Evolutionary conservation across 2,329 filamentous ascomycete genomes (phyloP).

Genomic region (Pleoardoris graminearum): DNA sequence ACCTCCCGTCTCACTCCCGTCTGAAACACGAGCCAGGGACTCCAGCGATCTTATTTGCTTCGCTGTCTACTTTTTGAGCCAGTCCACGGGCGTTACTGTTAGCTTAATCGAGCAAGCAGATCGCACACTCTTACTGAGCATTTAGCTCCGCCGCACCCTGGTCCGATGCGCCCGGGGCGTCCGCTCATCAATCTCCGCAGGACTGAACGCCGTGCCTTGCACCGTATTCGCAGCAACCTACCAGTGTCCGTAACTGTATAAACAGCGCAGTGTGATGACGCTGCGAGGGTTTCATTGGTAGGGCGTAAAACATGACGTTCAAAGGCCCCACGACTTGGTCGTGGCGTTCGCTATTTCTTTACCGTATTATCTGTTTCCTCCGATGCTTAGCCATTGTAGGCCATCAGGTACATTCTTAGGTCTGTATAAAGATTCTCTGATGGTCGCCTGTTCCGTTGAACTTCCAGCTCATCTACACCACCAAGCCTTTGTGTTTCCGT

Average conservation of each 20-base stretch:
- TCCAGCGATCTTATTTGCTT: not conserved
- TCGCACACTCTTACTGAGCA: not conserved
- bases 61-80: not conserved
- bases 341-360: not conserved
- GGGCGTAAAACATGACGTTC: not conserved
- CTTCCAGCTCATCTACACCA: not conserved
- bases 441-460: not conserved
- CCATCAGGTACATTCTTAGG: not conserved
- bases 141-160: constrained; percentile 3
- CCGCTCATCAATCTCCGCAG: constrained; percentile 6
- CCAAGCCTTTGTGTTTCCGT: not conserved
- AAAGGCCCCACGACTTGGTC: not conserved
- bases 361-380: not conserved
- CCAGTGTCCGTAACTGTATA: not conserved
- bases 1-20: not conserved
- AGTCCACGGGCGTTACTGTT: not conserved
- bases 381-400: constrained; percentile 1
- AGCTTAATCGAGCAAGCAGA: constrained; percentile 7
- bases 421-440: constrained; percentile 10
- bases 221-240: not conserved
- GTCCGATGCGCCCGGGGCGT: not conserved
- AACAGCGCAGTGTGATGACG: not conserved
- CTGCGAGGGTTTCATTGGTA: not conserved
- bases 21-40: constrained; percentile 5
- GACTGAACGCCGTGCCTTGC: not conserved